phyloP scores from a whole-genome alignment of 805 yeast species.

The Yarrowia sp. region DNA sequence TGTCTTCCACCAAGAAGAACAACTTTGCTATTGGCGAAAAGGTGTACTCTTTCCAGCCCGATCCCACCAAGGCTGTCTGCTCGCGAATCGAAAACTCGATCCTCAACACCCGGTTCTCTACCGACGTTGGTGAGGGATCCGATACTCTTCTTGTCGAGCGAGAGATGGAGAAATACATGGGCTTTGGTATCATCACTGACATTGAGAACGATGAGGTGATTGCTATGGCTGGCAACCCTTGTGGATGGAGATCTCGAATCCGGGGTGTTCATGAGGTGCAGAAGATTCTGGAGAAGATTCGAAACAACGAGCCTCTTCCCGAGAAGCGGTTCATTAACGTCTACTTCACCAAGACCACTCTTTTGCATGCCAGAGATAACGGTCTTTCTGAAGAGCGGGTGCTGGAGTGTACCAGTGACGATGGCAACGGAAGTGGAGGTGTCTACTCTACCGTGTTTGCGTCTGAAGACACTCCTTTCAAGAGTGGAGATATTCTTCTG shows the following conservation, averaged over 20 bases:
- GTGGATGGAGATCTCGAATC: constrained; percentile 68
- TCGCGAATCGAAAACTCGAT: constrained; percentile 11
- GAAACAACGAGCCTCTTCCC: constrained; percentile 55
- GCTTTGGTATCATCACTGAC: constrained; percentile 55
- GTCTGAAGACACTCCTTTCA: constrained; percentile 56
- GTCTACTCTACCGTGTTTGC: constrained; percentile 54
- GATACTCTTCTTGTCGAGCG: constrained; percentile 13
- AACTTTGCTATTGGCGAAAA: constrained; percentile 13
- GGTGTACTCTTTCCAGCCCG: constrained; percentile 11
- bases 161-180: constrained; percentile 6
- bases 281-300: constrained; percentile 61
- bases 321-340: constrained; percentile 70
- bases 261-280: constrained; percentile 71
- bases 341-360: constrained; percentile 69
- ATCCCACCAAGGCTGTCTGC: constrained; percentile 10
- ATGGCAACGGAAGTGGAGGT: constrained; percentile 13
- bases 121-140: background rate
- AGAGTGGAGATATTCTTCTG: constrained; percentile 74
- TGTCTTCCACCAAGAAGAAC: constrained; percentile 13
- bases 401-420: constrained; percentile 46
- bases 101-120: constrained; percentile 9
- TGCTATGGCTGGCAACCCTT: constrained; percentile 60
- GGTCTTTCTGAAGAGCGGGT: constrained; percentile 88
- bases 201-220: constrained; percentile 72
- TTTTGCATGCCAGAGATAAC: constrained; percentile 75